These are phyloP conservation scores for Malus sylvestris DNA, from an alignment of 306 rosid species.

Conservation along the genomic window DNA sequence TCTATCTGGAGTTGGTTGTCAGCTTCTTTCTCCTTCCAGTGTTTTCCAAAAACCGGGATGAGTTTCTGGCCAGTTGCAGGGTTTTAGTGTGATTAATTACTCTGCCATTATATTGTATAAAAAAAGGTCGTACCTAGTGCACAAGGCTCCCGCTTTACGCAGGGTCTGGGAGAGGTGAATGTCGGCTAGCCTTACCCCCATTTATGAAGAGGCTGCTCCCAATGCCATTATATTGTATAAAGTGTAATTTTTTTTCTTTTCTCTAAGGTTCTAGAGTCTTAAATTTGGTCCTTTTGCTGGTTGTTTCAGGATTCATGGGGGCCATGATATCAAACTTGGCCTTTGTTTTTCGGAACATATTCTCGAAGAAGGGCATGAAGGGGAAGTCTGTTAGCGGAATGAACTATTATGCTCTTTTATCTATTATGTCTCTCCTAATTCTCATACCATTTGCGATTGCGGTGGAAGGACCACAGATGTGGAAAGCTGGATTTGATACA, in stretches of 20 bases:
- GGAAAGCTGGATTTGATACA: slow-evolving; percentile 78
- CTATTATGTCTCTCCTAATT: slow-evolving; percentile 64
- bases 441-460: slow-evolving; percentile 90
- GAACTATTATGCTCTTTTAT: slow-evolving; percentile 89
- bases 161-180: too few relatives aligned
- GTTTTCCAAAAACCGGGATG: background rate
- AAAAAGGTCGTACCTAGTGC: too few relatives aligned
- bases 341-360: slow-evolving; percentile 79
- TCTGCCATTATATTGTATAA: background rate
- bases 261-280: background rate
- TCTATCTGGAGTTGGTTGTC: background rate
- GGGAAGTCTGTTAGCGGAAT: slow-evolving; percentile 91
- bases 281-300: background rate
- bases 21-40: background rate
- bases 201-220: too few relatives aligned
- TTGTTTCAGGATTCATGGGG: slow-evolving; percentile 79
- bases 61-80: background rate
- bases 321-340: slow-evolving; percentile 96
- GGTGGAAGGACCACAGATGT: slow-evolving; percentile 83
- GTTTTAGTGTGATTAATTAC: background rate
- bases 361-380: slow-evolving; percentile 86
- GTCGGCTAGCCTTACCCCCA: too few relatives aligned
- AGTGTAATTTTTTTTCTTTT: background rate
- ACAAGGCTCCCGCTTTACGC: too few relatives aligned
- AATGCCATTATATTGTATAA: background rate